These are phyloP conservation scores for Ogataea hybrid DNA, from an alignment of 1,139 yeast species.

Conservation along the genomic window DNA sequence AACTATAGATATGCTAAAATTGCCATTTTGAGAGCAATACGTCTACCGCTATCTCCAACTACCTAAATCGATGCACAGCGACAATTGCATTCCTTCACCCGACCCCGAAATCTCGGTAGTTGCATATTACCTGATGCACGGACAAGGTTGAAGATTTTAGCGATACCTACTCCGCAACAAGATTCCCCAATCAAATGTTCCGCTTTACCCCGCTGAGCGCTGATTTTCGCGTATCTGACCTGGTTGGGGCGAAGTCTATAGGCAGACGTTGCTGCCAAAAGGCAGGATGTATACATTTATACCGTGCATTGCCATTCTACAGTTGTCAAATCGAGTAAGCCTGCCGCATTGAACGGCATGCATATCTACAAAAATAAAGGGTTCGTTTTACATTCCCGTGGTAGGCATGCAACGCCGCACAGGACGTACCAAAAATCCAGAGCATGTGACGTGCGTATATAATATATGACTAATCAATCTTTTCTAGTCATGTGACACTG, in stretches of 20 bases:
- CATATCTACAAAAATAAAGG: conserved; percentile 1
- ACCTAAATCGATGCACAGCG: neutral
- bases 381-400: conserved; percentile 2
- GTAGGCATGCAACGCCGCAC: conserved; percentile 2
- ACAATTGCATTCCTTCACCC: neutral
- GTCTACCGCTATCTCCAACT: neutral
- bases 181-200: too few relatives aligned
- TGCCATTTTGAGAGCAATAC: neutral
- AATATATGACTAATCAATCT: conserved; percentile 1
- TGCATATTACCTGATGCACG: neutral
- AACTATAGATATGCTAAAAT: neutral
- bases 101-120: neutral
- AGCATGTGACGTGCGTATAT: conserved; percentile 1
- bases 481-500: conserved; percentile 1
- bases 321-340: conserved; percentile 1
- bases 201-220: neutral
- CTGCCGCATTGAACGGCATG: conserved; percentile 2
- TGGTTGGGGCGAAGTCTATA: conserved; percentile 1
- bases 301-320: conserved; percentile 1
- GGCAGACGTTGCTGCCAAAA: conserved; percentile 2
- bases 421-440: conserved; percentile 2
- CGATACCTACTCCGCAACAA: too few relatives aligned
- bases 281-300: conserved; percentile 1
- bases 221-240: conserved; percentile 2
- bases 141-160: too few relatives aligned